Percentiles rank a stretch among this genome's conserved stretches.
Evolutionary conservation across 1,139 yeast genomes (phyloP).

Genomic region (Kodamaea suecica): DNA sequence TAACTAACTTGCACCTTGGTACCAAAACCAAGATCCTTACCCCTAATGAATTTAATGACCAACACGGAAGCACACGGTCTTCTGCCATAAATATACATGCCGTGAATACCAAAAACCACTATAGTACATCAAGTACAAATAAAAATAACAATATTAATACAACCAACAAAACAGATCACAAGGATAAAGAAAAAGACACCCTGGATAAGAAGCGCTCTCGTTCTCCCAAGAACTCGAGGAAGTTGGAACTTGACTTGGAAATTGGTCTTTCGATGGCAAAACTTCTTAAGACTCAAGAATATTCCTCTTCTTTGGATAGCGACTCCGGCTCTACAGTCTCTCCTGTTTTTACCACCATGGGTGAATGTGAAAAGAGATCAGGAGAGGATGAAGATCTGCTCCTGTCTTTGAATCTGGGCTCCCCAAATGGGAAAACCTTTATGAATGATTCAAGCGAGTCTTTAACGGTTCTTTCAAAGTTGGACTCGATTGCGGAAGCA

Average conservation of each 20-base stretch:
- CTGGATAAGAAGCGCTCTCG: conserved; percentile 1
- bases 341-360: conserved; percentile 38
- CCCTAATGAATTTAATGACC: conserved; percentile 9
- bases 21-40: conserved; percentile 9
- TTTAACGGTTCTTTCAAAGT: conserved; percentile 18
- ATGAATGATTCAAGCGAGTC: conserved; percentile 13
- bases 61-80: conserved; percentile 12
- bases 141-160: conserved; percentile 6
- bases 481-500: conserved; percentile 46
- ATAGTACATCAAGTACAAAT: conserved; percentile 5
- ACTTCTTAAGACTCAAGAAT: conserved; percentile 25
- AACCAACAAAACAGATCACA: not conserved
- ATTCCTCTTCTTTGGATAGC: conserved; percentile 39
- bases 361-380: conserved; percentile 15
- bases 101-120: conserved; percentile 10
- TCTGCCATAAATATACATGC: conserved; percentile 18
- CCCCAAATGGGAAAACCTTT: conserved; percentile 15
- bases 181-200: conserved; percentile 1
- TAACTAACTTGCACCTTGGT: conserved; percentile 1
- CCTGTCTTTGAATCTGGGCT: conserved; percentile 33
- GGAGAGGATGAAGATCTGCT: conserved; percentile 41
- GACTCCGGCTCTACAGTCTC: conserved; percentile 27
- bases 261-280: conserved; percentile 47
- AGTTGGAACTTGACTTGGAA: conserved; percentile 36
- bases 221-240: conserved; percentile 9